Percentiles rank a stretch among this genome's conserved stretches.
phyloP scores from a whole-genome alignment of 345 rosid species.

The Firmiana major region DNA sequence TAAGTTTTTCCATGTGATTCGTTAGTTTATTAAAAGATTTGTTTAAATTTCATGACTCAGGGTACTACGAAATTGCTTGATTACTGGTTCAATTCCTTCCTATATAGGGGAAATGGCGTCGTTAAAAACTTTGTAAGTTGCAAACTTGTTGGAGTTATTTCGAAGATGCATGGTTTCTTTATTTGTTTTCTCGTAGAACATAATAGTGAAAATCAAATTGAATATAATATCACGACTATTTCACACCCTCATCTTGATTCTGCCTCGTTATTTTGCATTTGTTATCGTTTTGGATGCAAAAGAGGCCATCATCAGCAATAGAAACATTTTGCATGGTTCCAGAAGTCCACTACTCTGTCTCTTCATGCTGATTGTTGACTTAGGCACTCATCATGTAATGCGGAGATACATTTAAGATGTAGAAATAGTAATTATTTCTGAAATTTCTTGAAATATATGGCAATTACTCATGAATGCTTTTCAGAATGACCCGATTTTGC shows the following conservation, averaged over 20 bases:
- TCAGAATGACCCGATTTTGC: neutral
- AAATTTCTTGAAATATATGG: neutral
- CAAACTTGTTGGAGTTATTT: neutral
- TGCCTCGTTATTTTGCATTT: neutral
- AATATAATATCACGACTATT: too few relatives aligned
- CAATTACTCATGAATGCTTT: neutral
- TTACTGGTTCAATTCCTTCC: slow-evolving; percentile 46
- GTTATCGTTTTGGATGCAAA: too few relatives aligned
- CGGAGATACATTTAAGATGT: neutral
- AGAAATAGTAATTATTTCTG: neutral
- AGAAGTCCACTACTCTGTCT: neutral
- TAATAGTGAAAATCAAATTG: too few relatives aligned
- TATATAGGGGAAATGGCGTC: slow-evolving; percentile 35
- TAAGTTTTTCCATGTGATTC: neutral
- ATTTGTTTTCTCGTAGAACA: neutral
- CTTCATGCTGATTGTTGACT: neutral
- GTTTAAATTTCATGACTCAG: slow-evolving; percentile 31
- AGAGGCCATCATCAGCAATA: neutral
- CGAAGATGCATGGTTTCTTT: neutral
- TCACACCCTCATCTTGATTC: neutral
- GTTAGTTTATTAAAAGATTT: neutral
- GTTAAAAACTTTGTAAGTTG: slow-evolving; percentile 52
- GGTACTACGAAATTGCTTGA: slow-evolving; percentile 57
- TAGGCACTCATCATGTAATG: neutral
- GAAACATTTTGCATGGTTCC: neutral